These are phyloP conservation scores for Lobosporangium transversale DNA, from an alignment of 192 early-diverging fungal genomes.

Conservation along the genomic window DNA sequence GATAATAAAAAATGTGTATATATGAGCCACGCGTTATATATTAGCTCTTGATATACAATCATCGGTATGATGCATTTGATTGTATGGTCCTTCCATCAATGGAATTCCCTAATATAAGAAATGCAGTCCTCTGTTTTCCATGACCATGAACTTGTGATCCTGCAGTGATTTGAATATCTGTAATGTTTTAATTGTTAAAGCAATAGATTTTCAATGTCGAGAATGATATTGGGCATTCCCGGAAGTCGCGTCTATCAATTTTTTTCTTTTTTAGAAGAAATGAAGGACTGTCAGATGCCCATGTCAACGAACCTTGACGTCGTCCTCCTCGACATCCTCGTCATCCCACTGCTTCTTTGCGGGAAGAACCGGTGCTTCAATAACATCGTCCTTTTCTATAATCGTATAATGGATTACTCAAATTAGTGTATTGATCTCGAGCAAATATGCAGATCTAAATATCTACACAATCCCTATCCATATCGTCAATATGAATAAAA, in stretches of 20 bases:
- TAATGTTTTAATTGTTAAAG: no score
- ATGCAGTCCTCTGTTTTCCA: no score
- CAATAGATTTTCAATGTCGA: no score
- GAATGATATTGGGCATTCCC: no score
- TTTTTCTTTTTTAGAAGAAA: not conserved
- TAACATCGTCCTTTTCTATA: conserved; percentile 56
- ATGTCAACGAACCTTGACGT: conserved; percentile 58
- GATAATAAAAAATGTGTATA: not conserved
- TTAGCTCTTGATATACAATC: no score
- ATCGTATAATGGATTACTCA: not conserved
- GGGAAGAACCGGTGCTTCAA: conserved; percentile 52
- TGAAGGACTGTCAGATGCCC: not conserved
- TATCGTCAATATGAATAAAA: no score
- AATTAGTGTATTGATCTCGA: not conserved
- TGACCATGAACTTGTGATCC: no score
- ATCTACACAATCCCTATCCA: not conserved
- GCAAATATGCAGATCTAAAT: not conserved
- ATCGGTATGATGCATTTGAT: no score
- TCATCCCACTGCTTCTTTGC: conserved; percentile 71
- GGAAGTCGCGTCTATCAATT: no score
- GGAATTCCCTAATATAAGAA: no score
- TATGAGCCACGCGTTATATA: not conserved
- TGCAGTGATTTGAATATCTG: no score
- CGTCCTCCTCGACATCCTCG: conserved; percentile 67
- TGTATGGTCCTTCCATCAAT: no score